Percentiles rank a stretch among this genome's conserved stretches.
phyloP scores from a whole-genome alignment of 164 flowering plant species.

The Vitis cinerea region DNA sequence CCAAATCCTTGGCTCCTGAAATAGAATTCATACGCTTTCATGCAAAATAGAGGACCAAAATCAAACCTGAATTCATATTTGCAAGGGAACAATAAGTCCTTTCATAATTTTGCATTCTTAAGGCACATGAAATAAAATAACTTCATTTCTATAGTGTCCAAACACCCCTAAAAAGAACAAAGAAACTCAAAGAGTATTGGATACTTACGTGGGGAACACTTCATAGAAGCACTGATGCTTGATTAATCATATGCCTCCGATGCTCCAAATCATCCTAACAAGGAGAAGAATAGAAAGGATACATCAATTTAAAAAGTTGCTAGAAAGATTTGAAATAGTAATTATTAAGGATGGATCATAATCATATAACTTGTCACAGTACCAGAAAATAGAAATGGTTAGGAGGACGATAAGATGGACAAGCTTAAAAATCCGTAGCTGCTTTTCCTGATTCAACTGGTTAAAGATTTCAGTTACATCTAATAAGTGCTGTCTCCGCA shows the following conservation, averaged over 20 bases:
- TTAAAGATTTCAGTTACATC: slow-evolving; percentile 92
- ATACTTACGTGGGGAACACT: slow-evolving; percentile 1
- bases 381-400: slow-evolving; percentile 61
- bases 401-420: slow-evolving; percentile 46
- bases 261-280: slow-evolving; percentile 23
- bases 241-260: slow-evolving; percentile 7
- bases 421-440: slow-evolving; percentile 62
- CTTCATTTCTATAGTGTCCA: neutral
- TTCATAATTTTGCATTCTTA: neutral
- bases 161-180: neutral
- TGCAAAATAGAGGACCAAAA: too few species aligned
- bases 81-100: too few species aligned
- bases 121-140: neutral
- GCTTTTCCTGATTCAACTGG: slow-evolving; percentile 63
- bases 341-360: neutral
- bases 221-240: neutral
- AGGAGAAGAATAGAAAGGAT: neutral
- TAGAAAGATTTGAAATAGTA: neutral
- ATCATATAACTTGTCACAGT: slow-evolving; percentile 1
- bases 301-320: neutral
- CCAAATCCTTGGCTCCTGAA: too few species aligned
- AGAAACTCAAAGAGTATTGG: neutral
- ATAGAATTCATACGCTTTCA: too few species aligned
- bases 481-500: slow-evolving; percentile 46
- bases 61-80: too few species aligned